A percentile compares a stretch with the other conserved stretches of the same genome.
Conservation (phyloP, 352 stramenopile genomes). For the Blastocystis sp. region DNA sequence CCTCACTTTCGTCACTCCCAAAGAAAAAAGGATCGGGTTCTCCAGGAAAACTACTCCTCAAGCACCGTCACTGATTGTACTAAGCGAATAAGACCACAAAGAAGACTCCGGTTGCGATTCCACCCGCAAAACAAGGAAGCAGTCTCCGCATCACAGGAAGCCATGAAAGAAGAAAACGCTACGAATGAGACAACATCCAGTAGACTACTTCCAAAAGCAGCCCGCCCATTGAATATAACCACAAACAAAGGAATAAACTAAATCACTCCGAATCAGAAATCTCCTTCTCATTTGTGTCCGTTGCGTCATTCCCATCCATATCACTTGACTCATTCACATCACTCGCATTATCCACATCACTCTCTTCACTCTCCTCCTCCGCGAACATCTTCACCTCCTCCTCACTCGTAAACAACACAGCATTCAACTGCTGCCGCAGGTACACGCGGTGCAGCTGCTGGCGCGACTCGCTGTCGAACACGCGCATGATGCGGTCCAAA, state of each 20-base stretch:
- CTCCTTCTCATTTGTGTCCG: conserved; percentile 21
- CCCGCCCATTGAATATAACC: not conserved
- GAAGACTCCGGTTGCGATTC: not conserved
- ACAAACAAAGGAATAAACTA: conserved; percentile 1
- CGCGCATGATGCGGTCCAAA: conserved; percentile 87
- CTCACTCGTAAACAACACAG: conserved; percentile 83
- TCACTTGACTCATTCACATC: too few species aligned
- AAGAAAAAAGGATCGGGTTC: not conserved
- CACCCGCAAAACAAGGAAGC: not conserved
- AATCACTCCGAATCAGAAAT: not conserved
- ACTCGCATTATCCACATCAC: not conserved
- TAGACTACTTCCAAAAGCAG: not conserved
- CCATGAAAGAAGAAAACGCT: not conserved
- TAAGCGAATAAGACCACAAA: not conserved
- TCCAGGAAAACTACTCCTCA: not conserved
- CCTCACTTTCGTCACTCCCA: not conserved
- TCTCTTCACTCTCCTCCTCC: conserved; percentile 51
- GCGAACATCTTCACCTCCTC: conserved; percentile 73
- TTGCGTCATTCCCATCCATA: not conserved
- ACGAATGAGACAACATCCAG: not conserved
- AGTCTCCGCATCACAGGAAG: not conserved
- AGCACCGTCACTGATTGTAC: not conserved
- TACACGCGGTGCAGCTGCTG: conserved; percentile 77
- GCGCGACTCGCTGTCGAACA: conserved; percentile 82
- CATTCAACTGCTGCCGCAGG: conserved; percentile 83